Percentiles rank a stretch among this genome's conserved stretches.
Conservation (phyloP, 441 rosid species). For the Aleurites moluccanus region DNA sequence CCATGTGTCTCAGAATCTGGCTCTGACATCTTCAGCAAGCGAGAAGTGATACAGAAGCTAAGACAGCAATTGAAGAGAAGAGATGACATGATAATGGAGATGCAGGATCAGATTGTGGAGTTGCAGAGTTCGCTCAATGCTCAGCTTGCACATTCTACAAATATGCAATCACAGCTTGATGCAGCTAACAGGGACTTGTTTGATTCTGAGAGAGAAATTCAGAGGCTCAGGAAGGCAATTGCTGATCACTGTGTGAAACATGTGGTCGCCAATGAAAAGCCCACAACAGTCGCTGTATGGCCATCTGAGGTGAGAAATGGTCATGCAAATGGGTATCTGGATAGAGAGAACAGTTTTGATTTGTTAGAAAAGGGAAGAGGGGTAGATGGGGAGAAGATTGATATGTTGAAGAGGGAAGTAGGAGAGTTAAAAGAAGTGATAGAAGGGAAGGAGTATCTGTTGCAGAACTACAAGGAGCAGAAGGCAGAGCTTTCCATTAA, state of each 20-base stretch:
- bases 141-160: slow-evolving; percentile 62
- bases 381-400: slow-evolving; percentile 53
- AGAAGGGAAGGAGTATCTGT: slow-evolving; percentile 82
- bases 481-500: slow-evolving; percentile 79
- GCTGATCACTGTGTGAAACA: slow-evolving; percentile 74
- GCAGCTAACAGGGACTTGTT: slow-evolving; percentile 72
- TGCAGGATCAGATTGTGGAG: slow-evolving; percentile 91
- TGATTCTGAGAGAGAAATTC: slow-evolving; percentile 79
- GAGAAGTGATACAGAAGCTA: slow-evolving; percentile 92
- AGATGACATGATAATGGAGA: slow-evolving; percentile 90
- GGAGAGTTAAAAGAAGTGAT: slow-evolving; percentile 83
- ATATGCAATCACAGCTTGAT: slow-evolving; percentile 76
- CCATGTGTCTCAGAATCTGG: slow-evolving; percentile 97
- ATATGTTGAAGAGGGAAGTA: slow-evolving; percentile 83
- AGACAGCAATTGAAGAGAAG: slow-evolving; percentile 97
- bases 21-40: slow-evolving; percentile 89
- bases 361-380: slow-evolving; percentile 43
- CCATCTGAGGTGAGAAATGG: slow-evolving; percentile 52
- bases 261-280: slow-evolving; percentile 39
- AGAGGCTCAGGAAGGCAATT: slow-evolving; percentile 84
- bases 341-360: slow-evolving; percentile 42
- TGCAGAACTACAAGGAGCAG: slow-evolving; percentile 86
- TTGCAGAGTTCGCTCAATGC: slow-evolving; percentile 68
- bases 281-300: slow-evolving; percentile 46
- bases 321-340: slow-evolving; percentile 56